Conservation (phyloP, 352 stramenopile species). For the Phytophthora rubi region DNA sequence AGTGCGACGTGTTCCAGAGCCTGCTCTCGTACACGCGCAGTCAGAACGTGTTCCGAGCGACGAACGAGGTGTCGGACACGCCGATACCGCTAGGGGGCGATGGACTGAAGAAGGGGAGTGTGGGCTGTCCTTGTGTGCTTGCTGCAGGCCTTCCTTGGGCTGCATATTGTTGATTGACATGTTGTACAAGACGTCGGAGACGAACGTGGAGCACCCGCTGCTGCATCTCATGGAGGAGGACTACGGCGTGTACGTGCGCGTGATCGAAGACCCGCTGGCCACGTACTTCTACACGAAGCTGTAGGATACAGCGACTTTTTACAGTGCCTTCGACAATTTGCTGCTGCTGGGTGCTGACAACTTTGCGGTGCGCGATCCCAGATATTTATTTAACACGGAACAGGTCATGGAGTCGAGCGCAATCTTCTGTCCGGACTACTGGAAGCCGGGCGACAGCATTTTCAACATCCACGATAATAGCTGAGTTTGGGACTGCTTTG, state of each 20-base stretch:
- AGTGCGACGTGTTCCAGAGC: conserved; percentile 36
- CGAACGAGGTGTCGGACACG: conserved; percentile 39
- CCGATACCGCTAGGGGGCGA: conserved; percentile 34
- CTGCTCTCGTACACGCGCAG: conserved; percentile 40
- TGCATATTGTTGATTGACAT: conserved; percentile 66
- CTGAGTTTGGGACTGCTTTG: conserved; percentile 76
- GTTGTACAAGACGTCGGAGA: conserved; percentile 54
- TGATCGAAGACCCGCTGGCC: conserved; percentile 50
- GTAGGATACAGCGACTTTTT: conserved; percentile 46
- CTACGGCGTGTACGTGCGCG: conserved; percentile 48
- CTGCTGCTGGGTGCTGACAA: conserved; percentile 68
- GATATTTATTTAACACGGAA: conserved; percentile 67
- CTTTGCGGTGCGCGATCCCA: conserved; percentile 60
- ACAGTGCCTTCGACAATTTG: conserved; percentile 60
- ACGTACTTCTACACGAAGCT: conserved; percentile 66
- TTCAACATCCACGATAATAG: conserved; percentile 82
- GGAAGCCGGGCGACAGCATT: conserved; percentile 70
- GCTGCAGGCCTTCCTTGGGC: conserved; percentile 40
- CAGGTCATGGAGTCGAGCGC: conserved; percentile 63
- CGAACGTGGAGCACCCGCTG: conserved; percentile 42
- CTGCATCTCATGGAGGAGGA: conserved; percentile 45
- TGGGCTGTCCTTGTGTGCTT: conserved; percentile 49
- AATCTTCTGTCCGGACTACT: conserved; percentile 89
- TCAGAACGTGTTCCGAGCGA: conserved; percentile 32
- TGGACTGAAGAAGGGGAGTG: conserved; percentile 35